Evolutionary conservation across 306 rosid genomes (phyloP), one percentile per base, ranked within the genome.

Genomic region (Astragalus glycyphyllos): DNA sequence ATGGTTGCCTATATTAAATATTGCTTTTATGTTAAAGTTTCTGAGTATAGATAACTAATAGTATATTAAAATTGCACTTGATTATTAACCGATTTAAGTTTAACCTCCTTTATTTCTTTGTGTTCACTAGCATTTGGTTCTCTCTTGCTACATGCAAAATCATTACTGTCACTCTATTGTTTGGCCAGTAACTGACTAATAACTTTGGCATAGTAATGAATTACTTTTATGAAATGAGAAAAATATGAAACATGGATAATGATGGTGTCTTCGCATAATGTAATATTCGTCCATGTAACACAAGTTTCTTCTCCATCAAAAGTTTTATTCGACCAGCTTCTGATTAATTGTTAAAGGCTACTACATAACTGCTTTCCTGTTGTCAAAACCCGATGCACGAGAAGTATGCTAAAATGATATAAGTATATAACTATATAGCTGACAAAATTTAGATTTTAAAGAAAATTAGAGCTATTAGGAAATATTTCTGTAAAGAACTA

Each of bases 11-110:
- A 44, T 40, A 41, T 73, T 50, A 68, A 58, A 54, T 40, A 58
- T 66, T 77, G 73, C 35, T 26, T 65, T 50, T 35, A 37, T 31
- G 54, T 15, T 82, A 74, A 62, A 16, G 54, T 53, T 67, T 29
- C 38, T 38, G 40, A 59, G 64, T 51, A 35, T 44, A 51, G 67
- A 44, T 71, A 51, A 10, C 59, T 35, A 45, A 7, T 38, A 47
- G 62, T 47, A 41, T 23, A 31, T 44, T 59, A 15, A 42, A 62
- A 23, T 40, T 46, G 61, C 34, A 50, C 73, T 6, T 14, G 54
- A 49, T 29, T 38, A 57, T 58, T 42, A 65, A 45, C 15, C 2
- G 8, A 44, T n/a, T n/a, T n/a, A n/a, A n/a, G n/a, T 72, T 61
- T 47, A 37, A 44, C 76, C 47, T 32, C 42, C 49, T 38, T 38